Evolutionary conservation across 108 stramenopile genomes (phyloP).

Genomic region (Cyclotella choctawhatcheeana): DNA sequence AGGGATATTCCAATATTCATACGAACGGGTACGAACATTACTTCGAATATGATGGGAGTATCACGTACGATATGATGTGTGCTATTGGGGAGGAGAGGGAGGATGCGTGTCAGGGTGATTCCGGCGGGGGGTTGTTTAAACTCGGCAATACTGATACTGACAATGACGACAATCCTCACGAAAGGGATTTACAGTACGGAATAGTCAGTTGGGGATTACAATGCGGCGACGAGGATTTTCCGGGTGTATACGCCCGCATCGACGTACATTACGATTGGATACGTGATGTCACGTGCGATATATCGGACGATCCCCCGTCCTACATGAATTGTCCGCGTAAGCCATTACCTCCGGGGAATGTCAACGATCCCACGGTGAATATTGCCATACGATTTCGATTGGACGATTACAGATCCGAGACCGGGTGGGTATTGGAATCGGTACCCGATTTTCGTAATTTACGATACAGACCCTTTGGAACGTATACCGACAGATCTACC

Average conservation of each 20-base stretch:
- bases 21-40: slow-evolving; percentile 12
- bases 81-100: slow-evolving; percentile 19
- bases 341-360: slow-evolving; percentile 24
- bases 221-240: slow-evolving; percentile 44
- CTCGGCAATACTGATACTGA: no score
- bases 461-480: slow-evolving; percentile 35
- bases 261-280: slow-evolving; percentile 52
- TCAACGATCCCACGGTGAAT: slow-evolving; percentile 29
- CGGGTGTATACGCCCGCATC: slow-evolving; percentile 37
- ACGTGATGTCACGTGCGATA: slow-evolving; percentile 23
- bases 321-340: slow-evolving; percentile 42
- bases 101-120: slow-evolving; percentile 59
- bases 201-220: slow-evolving; percentile 50
- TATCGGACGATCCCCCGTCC: slow-evolving; percentile 44
- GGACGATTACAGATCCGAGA: slow-evolving; percentile 37
- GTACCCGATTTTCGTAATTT: slow-evolving; percentile 50
- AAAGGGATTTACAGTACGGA: slow-evolving; percentile 47
- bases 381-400: slow-evolving; percentile 35
- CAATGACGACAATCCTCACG: no score
- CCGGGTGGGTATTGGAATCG: slow-evolving; percentile 49
- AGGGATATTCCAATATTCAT: slow-evolving; percentile 30
- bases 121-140: slow-evolving; percentile 46
- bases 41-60: slow-evolving; percentile 38
- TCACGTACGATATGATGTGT: slow-evolving; percentile 52
- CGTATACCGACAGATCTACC: slow-evolving; percentile 20